Base-by-base conservation (phyloP, 495 filamentous ascomycete genomes). In the Penicillium simplicissimum region DNA sequence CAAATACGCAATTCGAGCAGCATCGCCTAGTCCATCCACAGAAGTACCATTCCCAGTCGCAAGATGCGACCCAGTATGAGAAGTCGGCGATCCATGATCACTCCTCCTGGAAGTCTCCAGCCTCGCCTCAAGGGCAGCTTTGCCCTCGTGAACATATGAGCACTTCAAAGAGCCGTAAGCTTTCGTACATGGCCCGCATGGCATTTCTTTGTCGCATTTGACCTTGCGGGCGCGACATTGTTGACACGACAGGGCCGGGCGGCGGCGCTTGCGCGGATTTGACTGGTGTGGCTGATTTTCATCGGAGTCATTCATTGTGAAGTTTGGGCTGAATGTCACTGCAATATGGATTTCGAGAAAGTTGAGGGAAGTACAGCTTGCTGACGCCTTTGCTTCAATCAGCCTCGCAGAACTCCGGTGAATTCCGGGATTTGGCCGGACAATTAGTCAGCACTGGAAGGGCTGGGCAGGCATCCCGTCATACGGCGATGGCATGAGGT, bases 151-250 rank as follows among this genome's bases (percentile, higher is more conserved):
- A 10, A 64, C 64, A 42, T 71, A 71, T 25, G 64, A 64, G 35
- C 71, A 76, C 35, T 55, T 34, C 45, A 67, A 52, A 8, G 70
- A 63, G 37, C 56, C 63, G 25, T 72, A 71, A 14, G 71, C 62
- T 48, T 75, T 78, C 37, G 52, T 62, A 52, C 75, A 79, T 35
- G 75, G 66, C 35, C 66, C 64, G 58, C 80, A 83, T 7, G 79
- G 80, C 37, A 63, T 52, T 17, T 62, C 61, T 19, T 75, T 72
- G 61, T 81, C 80, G 62, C 79, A 83, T 54, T 76, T 76, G 31
- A 81, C 68, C 62, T 83, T 83, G 47, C 74, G 74, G 8, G 55
- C 68, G 9, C 78, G 75, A 57, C 79, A 81, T 56, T 77, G 73
- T 51, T 75, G 69, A 64, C 79, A 83, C 0, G 79, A 76, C 5